A percentile compares a stretch with the other conserved stretches of the same genome.
phyloP scores from a whole-genome alignment of 306 rosid species.

The Prunus fruticosa region DNA sequence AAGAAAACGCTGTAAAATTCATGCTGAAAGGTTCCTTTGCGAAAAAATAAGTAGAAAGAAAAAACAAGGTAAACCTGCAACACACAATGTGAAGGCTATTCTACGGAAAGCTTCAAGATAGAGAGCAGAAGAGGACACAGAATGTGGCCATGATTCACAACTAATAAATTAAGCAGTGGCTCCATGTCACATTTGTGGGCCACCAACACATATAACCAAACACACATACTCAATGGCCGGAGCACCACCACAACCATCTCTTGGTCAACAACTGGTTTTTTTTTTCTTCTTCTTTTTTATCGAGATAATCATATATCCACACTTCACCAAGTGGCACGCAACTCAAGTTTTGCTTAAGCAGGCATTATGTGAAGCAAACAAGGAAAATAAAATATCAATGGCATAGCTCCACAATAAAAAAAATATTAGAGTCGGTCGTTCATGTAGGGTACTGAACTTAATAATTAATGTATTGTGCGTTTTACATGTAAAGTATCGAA shows the following conservation, averaged over 20 bases:
- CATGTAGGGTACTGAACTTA: no score
- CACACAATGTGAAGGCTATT: slow-evolving; percentile 8
- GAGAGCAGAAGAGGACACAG: no score
- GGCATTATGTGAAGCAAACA: background rate
- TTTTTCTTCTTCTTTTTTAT: background rate
- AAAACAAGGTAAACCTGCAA: background rate
- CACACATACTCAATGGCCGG: background rate
- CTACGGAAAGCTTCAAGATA: background rate
- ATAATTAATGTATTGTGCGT: no score
- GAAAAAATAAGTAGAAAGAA: background rate
- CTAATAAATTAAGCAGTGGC: background rate
- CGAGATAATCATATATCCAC: background rate
- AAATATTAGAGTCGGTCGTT: no score
- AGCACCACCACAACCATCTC: background rate
- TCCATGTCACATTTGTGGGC: background rate
- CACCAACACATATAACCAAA: background rate
- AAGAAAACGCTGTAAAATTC: background rate
- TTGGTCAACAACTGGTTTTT: background rate
- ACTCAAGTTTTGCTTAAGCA: background rate
- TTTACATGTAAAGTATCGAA: no score
- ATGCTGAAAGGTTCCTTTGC: background rate
- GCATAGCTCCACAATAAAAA: background rate
- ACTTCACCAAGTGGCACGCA: background rate
- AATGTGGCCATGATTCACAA: background rate
- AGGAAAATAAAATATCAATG: background rate